Evolutionary conservation across 2,329 filamentous ascomycete species (phyloP).

Genomic region (Fusarium nematophilum): DNA sequence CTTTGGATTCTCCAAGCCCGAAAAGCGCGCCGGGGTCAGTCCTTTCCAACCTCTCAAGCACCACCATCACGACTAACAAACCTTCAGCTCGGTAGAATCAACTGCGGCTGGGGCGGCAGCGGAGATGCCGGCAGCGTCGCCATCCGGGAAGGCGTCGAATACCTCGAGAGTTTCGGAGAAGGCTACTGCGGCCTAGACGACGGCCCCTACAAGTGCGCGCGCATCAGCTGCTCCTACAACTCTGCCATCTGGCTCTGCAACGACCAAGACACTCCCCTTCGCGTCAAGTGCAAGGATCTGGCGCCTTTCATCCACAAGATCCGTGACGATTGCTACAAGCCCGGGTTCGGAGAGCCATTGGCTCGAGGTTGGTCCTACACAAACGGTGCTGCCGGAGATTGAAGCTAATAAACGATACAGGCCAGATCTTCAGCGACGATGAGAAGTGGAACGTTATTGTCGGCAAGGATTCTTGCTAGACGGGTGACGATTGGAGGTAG

Average conservation of each 20-base stretch:
- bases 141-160: background rate
- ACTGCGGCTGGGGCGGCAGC: slow-evolving; percentile 2
- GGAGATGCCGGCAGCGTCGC: background rate
- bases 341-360: background rate
- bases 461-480: slow-evolving; percentile 8
- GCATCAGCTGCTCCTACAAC: slow-evolving; percentile 9
- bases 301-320: slow-evolving; percentile 1
- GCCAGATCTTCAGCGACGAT: background rate
- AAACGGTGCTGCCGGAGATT: accelerated
- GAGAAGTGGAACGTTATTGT: slow-evolving; percentile 12
- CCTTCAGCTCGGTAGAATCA: background rate
- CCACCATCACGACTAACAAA: background rate
- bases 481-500: too few species aligned
- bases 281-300: slow-evolving; percentile 5
- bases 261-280: slow-evolving; percentile 3
- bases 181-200: slow-evolving; percentile 1
- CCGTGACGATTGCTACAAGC: background rate
- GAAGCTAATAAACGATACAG: background rate
- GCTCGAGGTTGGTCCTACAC: background rate
- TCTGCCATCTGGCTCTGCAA: slow-evolving; percentile 20
- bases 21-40: slow-evolving; percentile 1
- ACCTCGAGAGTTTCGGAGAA: background rate
- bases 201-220: slow-evolving; percentile 8
- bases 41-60: background rate
- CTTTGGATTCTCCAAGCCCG: background rate